Base-by-base conservation (phyloP, 2,329 filamentous ascomycete species). In the Colletotrichum navitas region DNA sequence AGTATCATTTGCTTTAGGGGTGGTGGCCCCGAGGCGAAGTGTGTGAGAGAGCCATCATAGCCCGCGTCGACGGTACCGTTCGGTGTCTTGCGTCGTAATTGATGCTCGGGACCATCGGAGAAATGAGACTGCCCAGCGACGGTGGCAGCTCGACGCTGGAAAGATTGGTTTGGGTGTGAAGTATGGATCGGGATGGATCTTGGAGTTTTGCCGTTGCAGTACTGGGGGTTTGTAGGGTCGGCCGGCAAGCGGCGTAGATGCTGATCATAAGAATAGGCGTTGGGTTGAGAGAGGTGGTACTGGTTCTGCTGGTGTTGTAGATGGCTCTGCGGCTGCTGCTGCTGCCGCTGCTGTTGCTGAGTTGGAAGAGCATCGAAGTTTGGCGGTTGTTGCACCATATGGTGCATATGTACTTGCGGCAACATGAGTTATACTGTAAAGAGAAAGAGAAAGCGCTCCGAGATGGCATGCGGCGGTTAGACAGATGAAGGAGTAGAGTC, bases 51-150 rank as follows among this genome's bases (percentile, higher is more conserved):
- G 41, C 93, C 94, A 85, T 98, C 95, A 78, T 97, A 98, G 14
- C 94, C 94, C 65, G 93, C 94, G 74, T 95, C 92, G 73, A 98
- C 88, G 47, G 94, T 97, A n/a, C 95, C 96, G 78, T 92, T 95
- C 5, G 95, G 96, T 11, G 95, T 98, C 81, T 98, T 98, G 75
- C 95, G 90, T 75, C 95, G 90, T 68, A 98, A 85, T 76, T 94
- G 93, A 80, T 97, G 91, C 80, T 97, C 94, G 65, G 81, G 79
- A 66, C 81, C 80, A 5, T 84, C 81, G 39, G 68, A 26, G 29
- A 71, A 52, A 8, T 70, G 72, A n/a, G 64, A 54, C 24, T 60
- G 68, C 21, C 68, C 64, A 18, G 54, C 45, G 18, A 55, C 39
- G 24, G 61, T 59, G 5, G 64, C 49, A n/a, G 55, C 21, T 29